Base-by-base conservation (phyloP, 2,329 filamentous ascomycete genomes). In the Penicillium sp. region DNA sequence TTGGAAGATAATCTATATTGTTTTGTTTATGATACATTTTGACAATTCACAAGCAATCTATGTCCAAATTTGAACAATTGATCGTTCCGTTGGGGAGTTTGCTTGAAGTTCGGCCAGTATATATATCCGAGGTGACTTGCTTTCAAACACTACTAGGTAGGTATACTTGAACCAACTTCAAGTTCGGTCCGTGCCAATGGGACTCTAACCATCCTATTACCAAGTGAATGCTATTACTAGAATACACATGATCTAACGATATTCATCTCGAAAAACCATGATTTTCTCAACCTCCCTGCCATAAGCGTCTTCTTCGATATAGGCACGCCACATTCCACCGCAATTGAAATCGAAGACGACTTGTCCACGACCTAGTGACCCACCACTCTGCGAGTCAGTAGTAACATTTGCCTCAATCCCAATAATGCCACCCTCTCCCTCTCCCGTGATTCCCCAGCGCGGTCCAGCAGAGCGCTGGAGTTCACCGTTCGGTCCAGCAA, bases 391-490 rank as follows among this genome's bases (percentile, higher is more conserved):
- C 1, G n/a, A n/a, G n/a, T 78, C 78, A 19, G 83, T 71, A 66
- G 92, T 88, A 42, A 92, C 26, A 14, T 62, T 59, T 11, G 65
- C 66, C 54, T 76, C 74, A 45, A 77, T 89, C 0, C 90, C 92
- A 64, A 96, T 95, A 45, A 96, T 89, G 0, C 92, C 92, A 1
- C 91, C 92, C 67, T 90, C 84, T 0, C 92, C 92, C 68, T 96
- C 91, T 2, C 89, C 88, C 0, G 87, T 89, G 51, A 77, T 81
- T 1, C 81, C 80, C 89, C 90, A 94, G 37, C 90, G 81, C 19
- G 87, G 79, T 0, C 86, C 90, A 0, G 92, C 91, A 57, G 87
- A 91, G 61, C 78, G 81, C 70, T 92, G 83, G 18, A 96, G 78
- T 66, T 92, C 86, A 0, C 92, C 92, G 0, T 80, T 81, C 0